phyloP scores from a whole-genome alignment of 768 basidiomycete species.

The Agrocybe pediades region DNA sequence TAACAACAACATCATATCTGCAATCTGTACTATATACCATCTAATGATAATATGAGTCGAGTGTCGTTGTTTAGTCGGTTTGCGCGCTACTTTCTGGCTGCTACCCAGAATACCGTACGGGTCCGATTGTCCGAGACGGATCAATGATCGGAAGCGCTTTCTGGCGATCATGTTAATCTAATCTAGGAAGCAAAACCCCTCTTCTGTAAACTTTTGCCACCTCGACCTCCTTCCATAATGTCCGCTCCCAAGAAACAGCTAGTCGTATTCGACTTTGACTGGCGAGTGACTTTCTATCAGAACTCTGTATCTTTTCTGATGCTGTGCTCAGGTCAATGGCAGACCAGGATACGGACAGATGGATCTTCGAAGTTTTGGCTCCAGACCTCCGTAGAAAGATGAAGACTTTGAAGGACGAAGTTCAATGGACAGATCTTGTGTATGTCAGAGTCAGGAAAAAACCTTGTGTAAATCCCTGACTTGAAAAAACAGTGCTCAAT shows the following conservation, averaged over 20 bases:
- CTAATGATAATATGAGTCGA: too few species aligned
- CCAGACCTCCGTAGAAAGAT: slow-evolving; percentile 84
- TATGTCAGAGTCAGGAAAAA: slow-evolving; percentile 36
- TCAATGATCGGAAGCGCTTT: too few species aligned
- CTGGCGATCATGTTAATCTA: too few species aligned
- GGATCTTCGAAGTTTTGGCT: slow-evolving; percentile 86
- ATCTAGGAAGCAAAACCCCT: slow-evolving; percentile 8
- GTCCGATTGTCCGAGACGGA: too few species aligned
- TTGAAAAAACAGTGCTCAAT: slow-evolving; percentile 52
- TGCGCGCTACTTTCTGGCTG: too few species aligned
- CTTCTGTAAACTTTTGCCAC: slow-evolving; percentile 2
- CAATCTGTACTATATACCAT: slow-evolving; percentile 23
- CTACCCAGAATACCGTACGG: too few species aligned
- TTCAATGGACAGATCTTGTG: slow-evolving; percentile 97
- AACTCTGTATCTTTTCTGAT: background rate
- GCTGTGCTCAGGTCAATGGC: slow-evolving; percentile 67
- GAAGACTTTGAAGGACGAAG: slow-evolving; percentile 57
- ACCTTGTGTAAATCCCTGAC: background rate
- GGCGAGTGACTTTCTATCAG: slow-evolving; percentile 45
- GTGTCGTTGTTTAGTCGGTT: too few species aligned
- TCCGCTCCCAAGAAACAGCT: slow-evolving; percentile 58
- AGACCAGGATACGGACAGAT: slow-evolving; percentile 97
- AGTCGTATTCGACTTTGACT: slow-evolving; percentile 96
- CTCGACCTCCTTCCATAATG: slow-evolving; percentile 21
- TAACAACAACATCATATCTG: slow-evolving; percentile 12